Base-by-base conservation (phyloP, 306 rosid genomes). In the Inga leiocalycina region DNA sequence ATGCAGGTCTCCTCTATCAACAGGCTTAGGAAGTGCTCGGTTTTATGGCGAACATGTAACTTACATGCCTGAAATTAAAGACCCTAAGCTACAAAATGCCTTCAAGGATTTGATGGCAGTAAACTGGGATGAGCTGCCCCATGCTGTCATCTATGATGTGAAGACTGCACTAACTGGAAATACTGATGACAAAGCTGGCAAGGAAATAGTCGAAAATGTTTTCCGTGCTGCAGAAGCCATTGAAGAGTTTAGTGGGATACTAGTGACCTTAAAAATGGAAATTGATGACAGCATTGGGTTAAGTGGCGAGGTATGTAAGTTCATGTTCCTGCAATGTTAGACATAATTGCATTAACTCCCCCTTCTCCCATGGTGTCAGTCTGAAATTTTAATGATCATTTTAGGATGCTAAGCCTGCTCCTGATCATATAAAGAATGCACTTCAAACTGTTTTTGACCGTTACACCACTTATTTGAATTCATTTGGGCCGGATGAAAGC, bases 41-140 rank as follows among this genome's bases (percentile, higher is more conserved):
- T 89, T 67, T 72, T 94, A 78, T 71, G 90, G 99, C 69, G 90
- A 83, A 77, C 93, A 85, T 46, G 86, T 89, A 65, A 78, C 77
- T 15, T 95, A 82, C 83, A 8, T 83, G 88, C 99, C 99, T 71
- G 79, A 78, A 64, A 87, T 97, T 35, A 84, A 79, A 24, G 98
- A 94, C 77, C 82, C 94, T 84, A 85, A 72, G 56, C 93, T 97
- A 80, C 85, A 57, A 19, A 80, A 71, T 46, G 94, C 65, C 67
- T 94, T 97, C 91, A 94, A 92, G 89, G 97, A 91, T 85, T 94
- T 97, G 89, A 46, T 97, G 89, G 98, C 98, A 70, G 88, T 61
- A 70, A 88, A 69, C 79, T 97, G 98, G 98, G 93, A 88, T 68
- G 82, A 86, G 17, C 89, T 97, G 62, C 89, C 93, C 0, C 81